A percentile compares a stretch with the other conserved stretches of the same genome.
Conservation (phyloP, 495 filamentous ascomycete genomes). For the Penicillium robsamsonii region DNA sequence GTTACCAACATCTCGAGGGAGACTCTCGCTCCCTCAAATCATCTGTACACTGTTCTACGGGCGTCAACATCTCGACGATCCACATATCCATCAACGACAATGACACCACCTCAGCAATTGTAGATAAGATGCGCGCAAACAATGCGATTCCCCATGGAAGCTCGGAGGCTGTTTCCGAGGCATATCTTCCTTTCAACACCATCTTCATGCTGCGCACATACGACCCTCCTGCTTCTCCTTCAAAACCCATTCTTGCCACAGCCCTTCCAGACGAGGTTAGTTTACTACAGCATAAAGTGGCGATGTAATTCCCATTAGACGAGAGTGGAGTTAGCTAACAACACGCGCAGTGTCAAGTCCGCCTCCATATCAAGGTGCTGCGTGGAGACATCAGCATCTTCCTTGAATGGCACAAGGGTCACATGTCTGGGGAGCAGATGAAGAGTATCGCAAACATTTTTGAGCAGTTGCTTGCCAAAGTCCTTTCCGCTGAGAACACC, state of each 20-base stretch:
- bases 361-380: slow-evolving; percentile 47
- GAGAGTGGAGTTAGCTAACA: neutral
- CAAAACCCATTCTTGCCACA: slow-evolving; percentile 31
- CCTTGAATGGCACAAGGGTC: slow-evolving; percentile 47
- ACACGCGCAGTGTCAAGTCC: slow-evolving; percentile 39
- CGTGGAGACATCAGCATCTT: slow-evolving; percentile 43
- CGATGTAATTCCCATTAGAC: neutral
- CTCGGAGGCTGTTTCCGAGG: slow-evolving; percentile 14
- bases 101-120: slow-evolving; percentile 31
- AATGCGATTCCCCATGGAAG: slow-evolving; percentile 14
- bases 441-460: slow-evolving; percentile 43
- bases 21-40: slow-evolving; percentile 21
- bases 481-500: slow-evolving; percentile 29
- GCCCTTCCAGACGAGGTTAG: slow-evolving; percentile 38
- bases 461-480: slow-evolving; percentile 31
- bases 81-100: slow-evolving; percentile 33
- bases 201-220: slow-evolving; percentile 42
- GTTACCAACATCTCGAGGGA: slow-evolving; percentile 42
- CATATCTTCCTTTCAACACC: slow-evolving; percentile 38
- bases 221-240: slow-evolving; percentile 15
- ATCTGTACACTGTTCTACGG: slow-evolving; percentile 21
- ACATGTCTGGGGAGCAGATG: slow-evolving; percentile 45
- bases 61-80: slow-evolving; percentile 19
- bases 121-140: slow-evolving; percentile 28
- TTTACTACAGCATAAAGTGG: neutral